Evolutionary conservation across 768 basidiomycete species (phyloP), one percentile per base, ranked within the genome.

Genomic region (Pholiota molesta): DNA sequence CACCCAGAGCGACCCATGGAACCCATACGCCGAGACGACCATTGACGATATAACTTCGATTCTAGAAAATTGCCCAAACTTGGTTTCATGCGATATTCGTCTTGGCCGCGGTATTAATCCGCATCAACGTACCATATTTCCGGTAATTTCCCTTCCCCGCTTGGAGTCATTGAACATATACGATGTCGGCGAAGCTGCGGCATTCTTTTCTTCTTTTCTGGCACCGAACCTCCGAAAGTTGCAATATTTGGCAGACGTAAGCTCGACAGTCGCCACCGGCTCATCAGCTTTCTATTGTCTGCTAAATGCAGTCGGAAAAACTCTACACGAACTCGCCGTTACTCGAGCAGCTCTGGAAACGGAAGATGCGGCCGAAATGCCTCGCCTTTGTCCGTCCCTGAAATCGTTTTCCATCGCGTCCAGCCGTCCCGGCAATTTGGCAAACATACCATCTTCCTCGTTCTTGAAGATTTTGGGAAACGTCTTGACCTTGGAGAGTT

Each of bases 21-120:
- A 31, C 13, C 40, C 57, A 2, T 6, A 19, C 10, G 57, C 45
- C 0, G 57, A 49, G 14, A 39, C 47, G 3, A 6, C 47, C 10
- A 14, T 58, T 5, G 47, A 28, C 47, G 57, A 58, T 5, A 23
- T 51, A 2, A 9, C 49, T 4, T 33, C 23, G 10, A 51, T 42
- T 7, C 47, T 58, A 6, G 26, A 26, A 2, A 26, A 49, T 8
- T 58, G 57, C 6, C 47, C 47, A 2, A 58, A 51, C 31, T 28
- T 58, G 33, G 33, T 58, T 3, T 33, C 13, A 8, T 58, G 57
- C 35, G 28, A 37, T 16, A 21, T 58, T 58, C 47, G 57, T n/a
- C 29, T 51, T 19, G 19, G 55, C 9, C 40, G 31, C 14, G 28
- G 31, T 21, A 9, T 0, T 37, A 40, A 40, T 28, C 17, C 26